Evolutionary conservation across 805 yeast genomes (phyloP), one percentile per base, ranked within the genome.

Genomic region (Tetrapisispora namnaoensis): DNA sequence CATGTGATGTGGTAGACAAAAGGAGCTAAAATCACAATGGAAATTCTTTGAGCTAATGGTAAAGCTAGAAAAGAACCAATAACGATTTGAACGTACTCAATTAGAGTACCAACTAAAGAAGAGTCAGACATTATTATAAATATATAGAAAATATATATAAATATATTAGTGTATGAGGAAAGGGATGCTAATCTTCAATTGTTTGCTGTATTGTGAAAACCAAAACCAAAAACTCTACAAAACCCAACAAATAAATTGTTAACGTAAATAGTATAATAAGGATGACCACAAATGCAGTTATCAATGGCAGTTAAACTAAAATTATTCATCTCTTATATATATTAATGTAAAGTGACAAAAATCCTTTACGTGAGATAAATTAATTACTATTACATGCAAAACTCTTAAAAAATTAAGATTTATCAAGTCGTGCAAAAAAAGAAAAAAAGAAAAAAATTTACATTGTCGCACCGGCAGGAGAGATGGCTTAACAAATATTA

Each of bases 1-100:
- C 82, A 83, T 22, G 74, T 58, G 34, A 83, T 61, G 55, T 79
- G 78, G 68, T 82, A 83, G 28, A 82, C 55, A 61, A 85, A 81
- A 14, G 93, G 93, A 13, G 67, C 50, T 17, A 65, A 48, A 2
- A 70, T 50, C 3, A 65, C 52, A 17, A 70, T 47, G 0, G 72
- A 63, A 2, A 66, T 49, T 55, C 68, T 68, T 49, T 71, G 74
- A 28, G 68, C 60, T 30, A 66, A 43, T 7, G 73, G 64, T 27
- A 70, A 56, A 6, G 61, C 54, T 49, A 65, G 45, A 51, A 70
- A 69, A 35, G 16, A 4, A 35, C 28, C 34, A 21, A 53, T 32
- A 27, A 50, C 57, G 16, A 44, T 40, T 20, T 49, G 52, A 30
- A 51, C 54, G 38, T 45, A 46, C 38, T 51, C 61, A n/a, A 55